These are phyloP conservation scores for Coprinopsis sp. DNA, from an alignment of 768 basidiomycete species.

Conservation along the genomic window DNA sequence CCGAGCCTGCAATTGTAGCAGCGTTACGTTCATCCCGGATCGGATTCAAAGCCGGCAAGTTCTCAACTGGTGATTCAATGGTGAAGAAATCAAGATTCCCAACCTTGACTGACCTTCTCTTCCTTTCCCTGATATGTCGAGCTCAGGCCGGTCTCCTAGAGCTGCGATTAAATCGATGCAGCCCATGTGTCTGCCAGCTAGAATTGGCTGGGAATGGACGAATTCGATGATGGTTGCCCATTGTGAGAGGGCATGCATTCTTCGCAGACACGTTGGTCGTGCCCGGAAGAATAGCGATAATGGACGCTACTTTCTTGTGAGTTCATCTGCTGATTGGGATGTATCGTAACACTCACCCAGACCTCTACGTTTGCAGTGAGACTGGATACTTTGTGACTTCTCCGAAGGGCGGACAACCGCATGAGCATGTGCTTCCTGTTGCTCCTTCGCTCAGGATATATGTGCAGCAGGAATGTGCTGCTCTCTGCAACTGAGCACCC, in stretches of 20 bases:
- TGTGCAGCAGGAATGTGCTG: no score
- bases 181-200: neutral
- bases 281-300: neutral
- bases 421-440: no score
- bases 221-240: neutral
- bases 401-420: neutral
- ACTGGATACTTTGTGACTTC: neutral
- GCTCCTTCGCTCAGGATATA: no score
- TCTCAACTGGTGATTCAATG: no score
- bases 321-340: neutral
- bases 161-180: no score
- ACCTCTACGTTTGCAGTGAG: neutral
- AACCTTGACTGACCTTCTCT: neutral
- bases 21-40: neutral
- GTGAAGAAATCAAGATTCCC: neutral
- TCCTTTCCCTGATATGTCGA: neutral
- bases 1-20: neutral
- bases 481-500: no score
- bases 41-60: no score
- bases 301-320: neutral
- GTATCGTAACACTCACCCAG: neutral
- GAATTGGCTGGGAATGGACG: no score
- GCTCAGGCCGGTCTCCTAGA: no score
- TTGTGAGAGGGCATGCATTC: neutral
- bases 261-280: slow-evolving; percentile 1